A percentile compares a stretch with the other conserved stretches of the same genome.
These are phyloP conservation scores for Aureobasidium vineae DNA, from an alignment of 2,329 filamentous ascomycete species.

Conservation along the genomic window DNA sequence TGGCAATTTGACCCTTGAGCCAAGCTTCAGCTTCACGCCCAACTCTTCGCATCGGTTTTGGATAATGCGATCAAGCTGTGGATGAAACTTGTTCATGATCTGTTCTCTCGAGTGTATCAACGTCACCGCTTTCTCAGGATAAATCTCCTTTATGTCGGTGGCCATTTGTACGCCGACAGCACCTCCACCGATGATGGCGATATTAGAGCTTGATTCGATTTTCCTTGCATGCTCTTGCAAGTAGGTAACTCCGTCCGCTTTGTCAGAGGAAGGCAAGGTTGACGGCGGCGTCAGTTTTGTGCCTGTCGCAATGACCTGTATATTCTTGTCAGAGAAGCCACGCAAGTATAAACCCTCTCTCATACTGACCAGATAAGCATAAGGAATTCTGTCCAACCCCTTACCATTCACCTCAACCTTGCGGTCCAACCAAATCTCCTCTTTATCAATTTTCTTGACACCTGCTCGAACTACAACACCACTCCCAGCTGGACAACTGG, in stretches of 20 bases:
- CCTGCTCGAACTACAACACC: conserved; percentile 19
- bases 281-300: conserved; percentile 24
- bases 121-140: conserved; percentile 57
- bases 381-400: conserved; percentile 14
- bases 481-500: conserved; percentile 10
- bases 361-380: conserved; percentile 20
- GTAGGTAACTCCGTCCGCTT: conserved; percentile 25
- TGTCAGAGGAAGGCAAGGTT: conserved; percentile 20
- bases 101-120: conserved; percentile 58
- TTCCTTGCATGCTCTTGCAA: conserved; percentile 12
- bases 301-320: conserved; percentile 26
- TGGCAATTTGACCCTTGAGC: conserved; percentile 35
- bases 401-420: conserved; percentile 11
- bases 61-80: conserved; percentile 42
- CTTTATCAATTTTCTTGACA: conserved; percentile 8
- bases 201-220: conserved; percentile 15
- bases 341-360: not conserved
- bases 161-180: conserved; percentile 63
- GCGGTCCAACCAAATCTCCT: conserved; percentile 12
- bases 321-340: not conserved
- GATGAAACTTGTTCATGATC: conserved; percentile 55
- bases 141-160: conserved; percentile 57
- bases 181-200: conserved; percentile 51
- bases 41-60: conserved; percentile 48
- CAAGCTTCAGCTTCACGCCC: conserved; percentile 53